Base-by-base conservation (phyloP, 805 yeast species). In the Candida maesae region DNA sequence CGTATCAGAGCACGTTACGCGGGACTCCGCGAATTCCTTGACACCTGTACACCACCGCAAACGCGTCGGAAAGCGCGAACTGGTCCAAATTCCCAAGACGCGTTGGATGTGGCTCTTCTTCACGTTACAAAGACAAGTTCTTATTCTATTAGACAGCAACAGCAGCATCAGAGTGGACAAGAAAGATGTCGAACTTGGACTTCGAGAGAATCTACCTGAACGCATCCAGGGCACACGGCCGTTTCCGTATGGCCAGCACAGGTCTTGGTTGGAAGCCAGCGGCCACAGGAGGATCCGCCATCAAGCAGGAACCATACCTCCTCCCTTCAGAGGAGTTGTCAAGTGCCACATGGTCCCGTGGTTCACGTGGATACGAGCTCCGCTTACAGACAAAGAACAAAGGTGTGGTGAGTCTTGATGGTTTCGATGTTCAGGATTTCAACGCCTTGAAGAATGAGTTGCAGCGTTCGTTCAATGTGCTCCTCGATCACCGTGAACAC, bases 241-340 rank as follows among this genome's bases (percentile, higher is more conserved):
- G 95, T 53, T 82, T 91, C 74, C 87, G 99, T 66, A 78, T 93
- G 48, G 96, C 97, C 12, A 93, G 85, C 48, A 81, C 95, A n/a
- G 99, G 99, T 36, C 73, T 93, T 21, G 99, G 99, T 35, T 93
- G 99, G 99, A 91, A 91, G 59, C 81, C 81, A 0, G 67, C 79
- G 2, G 60, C 76, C 14, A 66, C 73, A 6, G 74, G 73, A 12
- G 68, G 71, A 29, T 64, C 73, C 18, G 66, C 73, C 29, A 67
- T 67, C 20, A 70, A 71, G 42, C 71, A 76, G 11, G 78, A 77
- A 35, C 96, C 97, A n/a, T 87, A 87, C 52, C 68, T 93, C 46
- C 70, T 93, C 44, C 91, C 96, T n/a, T 78, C 87, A 9, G 85
- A 86, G 21, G 96, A 90, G 60, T 69, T 93, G 19, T 73, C 84